Percentiles rank a stretch among this genome's conserved stretches.
These are phyloP conservation scores for Chionographis japonica DNA, from an alignment of 106 monocot genomes.

Conservation along the genomic window DNA sequence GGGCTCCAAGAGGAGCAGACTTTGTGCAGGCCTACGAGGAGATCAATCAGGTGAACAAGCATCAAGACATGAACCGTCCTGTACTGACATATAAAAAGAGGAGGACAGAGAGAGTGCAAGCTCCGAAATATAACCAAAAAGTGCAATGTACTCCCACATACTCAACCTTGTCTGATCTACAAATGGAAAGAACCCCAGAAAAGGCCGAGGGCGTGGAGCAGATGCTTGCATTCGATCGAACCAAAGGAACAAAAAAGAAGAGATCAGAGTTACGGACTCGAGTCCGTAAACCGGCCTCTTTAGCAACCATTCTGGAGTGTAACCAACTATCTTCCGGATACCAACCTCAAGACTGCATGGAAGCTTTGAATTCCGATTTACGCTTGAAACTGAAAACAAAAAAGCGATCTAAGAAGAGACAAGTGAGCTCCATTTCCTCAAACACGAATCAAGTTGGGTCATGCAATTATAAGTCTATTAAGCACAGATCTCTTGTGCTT, in stretches of 20 bases:
- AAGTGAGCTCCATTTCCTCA: neutral
- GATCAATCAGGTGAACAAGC: neutral
- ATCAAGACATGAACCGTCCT: neutral
- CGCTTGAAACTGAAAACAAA: constrained; percentile 12
- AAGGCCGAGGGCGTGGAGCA: constrained; percentile 1
- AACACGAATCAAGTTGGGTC: neutral
- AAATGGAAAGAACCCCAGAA: neutral
- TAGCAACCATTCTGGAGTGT: neutral
- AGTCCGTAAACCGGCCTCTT: neutral
- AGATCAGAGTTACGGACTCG: constrained; percentile 14
- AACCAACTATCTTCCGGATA: neutral
- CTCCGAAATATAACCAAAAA: neutral
- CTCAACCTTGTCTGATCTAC: neutral
- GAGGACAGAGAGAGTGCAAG: constrained; percentile 14
- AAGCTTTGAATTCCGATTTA: constrained; percentile 9
- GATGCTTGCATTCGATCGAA: neutral
- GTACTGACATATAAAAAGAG: constrained; percentile 16
- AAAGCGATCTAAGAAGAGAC: constrained; percentile 19
- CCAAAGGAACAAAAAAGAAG: constrained; percentile 15
- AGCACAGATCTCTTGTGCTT: neutral
- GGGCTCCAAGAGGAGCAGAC: no score
- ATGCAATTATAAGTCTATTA: neutral
- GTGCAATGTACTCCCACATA: neutral
- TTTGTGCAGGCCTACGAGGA: neutral
- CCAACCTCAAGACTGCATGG: constrained; percentile 6